Evolutionary conservation across 768 basidiomycete species (phyloP).

Genomic region (Boletus reticuloceps): DNA sequence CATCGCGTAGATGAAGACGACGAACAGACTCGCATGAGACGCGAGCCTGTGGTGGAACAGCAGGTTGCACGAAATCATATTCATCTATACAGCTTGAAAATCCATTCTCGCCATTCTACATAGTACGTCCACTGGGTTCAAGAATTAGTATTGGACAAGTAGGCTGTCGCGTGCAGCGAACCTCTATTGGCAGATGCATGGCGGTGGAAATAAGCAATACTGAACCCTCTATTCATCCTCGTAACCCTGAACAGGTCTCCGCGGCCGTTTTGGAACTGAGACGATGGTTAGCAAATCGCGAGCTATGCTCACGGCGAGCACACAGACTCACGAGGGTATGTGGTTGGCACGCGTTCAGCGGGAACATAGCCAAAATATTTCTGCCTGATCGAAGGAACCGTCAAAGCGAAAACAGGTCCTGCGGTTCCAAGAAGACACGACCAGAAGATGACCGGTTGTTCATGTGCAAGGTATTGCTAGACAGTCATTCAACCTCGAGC

Average conservation of each 20-base stretch:
- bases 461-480: constrained; percentile 89
- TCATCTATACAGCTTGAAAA: constrained; percentile 2
- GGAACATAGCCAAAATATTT: constrained; percentile 68
- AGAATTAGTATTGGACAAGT: background rate
- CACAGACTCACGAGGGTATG: constrained; percentile 69
- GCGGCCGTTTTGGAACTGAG: constrained; percentile 68
- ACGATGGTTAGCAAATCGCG: background rate
- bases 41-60: background rate
- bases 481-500: background rate
- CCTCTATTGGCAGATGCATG: constrained; percentile 4
- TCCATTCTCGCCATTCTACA: constrained; percentile 3
- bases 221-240: constrained; percentile 50
- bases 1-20: background rate
- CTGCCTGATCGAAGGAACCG: constrained; percentile 75
- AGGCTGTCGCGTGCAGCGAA: background rate
- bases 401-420: constrained; percentile 72
- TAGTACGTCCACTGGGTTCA: background rate
- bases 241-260: constrained; percentile 69
- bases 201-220: background rate
- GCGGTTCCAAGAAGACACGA: constrained; percentile 71
- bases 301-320: background rate
- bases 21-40: background rate
- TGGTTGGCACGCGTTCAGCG: constrained; percentile 66
- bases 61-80: background rate
- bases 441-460: constrained; percentile 88